Evolutionary conservation across 1,284 basidiomycete species (phyloP).

Genomic region (Trichosporon inkin): DNA sequence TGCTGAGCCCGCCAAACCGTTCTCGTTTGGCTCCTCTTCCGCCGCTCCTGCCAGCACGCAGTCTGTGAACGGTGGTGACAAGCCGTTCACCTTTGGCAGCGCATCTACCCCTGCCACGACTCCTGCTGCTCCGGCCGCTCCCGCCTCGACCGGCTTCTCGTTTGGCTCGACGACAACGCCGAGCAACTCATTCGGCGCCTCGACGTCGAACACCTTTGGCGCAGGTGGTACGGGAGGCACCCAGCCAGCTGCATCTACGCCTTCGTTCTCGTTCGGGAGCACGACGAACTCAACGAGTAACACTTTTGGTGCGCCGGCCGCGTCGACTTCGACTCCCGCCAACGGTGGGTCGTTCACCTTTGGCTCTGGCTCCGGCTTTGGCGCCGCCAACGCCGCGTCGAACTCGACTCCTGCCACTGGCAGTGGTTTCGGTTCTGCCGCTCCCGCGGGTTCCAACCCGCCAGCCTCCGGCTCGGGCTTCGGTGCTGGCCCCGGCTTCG

Average conservation of each 20-base stretch:
- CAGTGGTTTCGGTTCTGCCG: constrained; percentile 14
- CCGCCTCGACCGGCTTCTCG: neutral
- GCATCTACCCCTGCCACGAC: neutral
- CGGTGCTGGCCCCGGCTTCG: neutral
- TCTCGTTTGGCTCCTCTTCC: constrained; percentile 25
- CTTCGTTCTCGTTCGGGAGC: constrained; percentile 8
- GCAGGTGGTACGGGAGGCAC: neutral
- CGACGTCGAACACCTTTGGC: constrained; percentile 1
- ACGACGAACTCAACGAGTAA: neutral
- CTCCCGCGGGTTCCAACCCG: neutral
- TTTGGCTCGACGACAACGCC: constrained; percentile 7
- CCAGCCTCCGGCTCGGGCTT: neutral
- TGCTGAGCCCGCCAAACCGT: constrained; percentile 11
- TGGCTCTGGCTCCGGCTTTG: constrained; percentile 8
- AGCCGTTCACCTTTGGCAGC: constrained; percentile 5
- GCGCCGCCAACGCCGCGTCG: constrained; percentile 8
- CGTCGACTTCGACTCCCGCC: neutral
- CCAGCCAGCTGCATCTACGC: neutral
- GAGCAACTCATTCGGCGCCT: constrained; percentile 6
- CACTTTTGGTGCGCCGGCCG: neutral
- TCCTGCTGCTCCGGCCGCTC: constrained; percentile 2
- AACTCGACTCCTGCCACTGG: constrained; percentile 12
- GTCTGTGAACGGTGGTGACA: constrained; percentile 1
- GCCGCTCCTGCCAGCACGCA: constrained; percentile 4
- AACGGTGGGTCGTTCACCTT: neutral